phyloP scores from a whole-genome alignment of 768 basidiomycete species.

The Sutorius australiensis region DNA sequence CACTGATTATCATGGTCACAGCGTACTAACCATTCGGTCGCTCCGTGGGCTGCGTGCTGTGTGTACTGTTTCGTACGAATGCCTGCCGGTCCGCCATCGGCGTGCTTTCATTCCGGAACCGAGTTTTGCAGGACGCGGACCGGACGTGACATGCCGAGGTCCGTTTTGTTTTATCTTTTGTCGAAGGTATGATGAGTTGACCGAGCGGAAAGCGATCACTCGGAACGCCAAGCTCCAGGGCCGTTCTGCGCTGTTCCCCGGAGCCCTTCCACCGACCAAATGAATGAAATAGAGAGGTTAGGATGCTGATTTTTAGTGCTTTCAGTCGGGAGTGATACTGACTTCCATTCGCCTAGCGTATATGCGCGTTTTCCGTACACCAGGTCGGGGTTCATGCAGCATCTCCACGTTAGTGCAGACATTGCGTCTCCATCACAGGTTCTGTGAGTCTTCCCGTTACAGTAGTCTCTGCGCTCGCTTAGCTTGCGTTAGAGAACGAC shows the following conservation, averaged over 20 bases:
- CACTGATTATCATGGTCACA: neutral
- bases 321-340: neutral
- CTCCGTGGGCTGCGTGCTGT: neutral
- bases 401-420: neutral
- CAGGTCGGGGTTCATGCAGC: neutral
- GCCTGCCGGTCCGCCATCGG: slow-evolving; percentile 1
- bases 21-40: neutral
- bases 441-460: neutral
- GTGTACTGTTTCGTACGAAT: neutral
- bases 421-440: neutral
- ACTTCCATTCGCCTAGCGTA: neutral
- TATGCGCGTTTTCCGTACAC: neutral
- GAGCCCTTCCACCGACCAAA: neutral
- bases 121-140: neutral
- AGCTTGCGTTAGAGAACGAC: slow-evolving; percentile 1
- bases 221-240: neutral
- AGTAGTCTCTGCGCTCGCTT: neutral
- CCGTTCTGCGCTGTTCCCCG: slow-evolving; percentile 1
- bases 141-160: slow-evolving; percentile 2
- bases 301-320: neutral
- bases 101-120: neutral
- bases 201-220: slow-evolving; percentile 4
- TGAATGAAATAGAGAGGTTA: slow-evolving; percentile 3
- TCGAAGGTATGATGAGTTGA: neutral
- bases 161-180: neutral